Conservation (phyloP, 2,329 filamentous ascomycete species). For the Nectriaceae sp. region DNA sequence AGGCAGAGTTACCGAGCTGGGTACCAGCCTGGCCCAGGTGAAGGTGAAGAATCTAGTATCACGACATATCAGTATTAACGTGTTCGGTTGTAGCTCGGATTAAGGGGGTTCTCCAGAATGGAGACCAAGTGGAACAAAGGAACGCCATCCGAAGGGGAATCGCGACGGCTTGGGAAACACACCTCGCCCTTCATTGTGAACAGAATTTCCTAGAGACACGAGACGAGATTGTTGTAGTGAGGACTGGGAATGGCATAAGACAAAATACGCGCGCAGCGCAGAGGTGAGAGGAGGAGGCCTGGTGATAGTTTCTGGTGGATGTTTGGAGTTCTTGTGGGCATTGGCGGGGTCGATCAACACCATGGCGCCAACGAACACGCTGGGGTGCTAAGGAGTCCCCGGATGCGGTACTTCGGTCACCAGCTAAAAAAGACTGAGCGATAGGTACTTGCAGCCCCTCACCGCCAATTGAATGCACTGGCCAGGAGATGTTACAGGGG, state of each 20-base stretch:
- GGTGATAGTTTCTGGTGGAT: constrained; percentile 37
- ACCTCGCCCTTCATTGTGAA: constrained; percentile 60
- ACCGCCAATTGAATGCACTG: constrained; percentile 31
- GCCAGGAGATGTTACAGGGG: constrained; percentile 25
- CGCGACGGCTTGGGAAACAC: constrained; percentile 18
- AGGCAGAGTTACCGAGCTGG: constrained; percentile 74
- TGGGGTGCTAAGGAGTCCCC: neutral
- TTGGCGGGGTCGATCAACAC: constrained; percentile 30
- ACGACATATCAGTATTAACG: constrained; percentile 13
- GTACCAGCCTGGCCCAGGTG: constrained; percentile 70
- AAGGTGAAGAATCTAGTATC: constrained; percentile 59
- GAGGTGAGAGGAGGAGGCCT: constrained; percentile 29
- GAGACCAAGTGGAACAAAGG: constrained; percentile 22
- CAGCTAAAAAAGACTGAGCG: constrained; percentile 7
- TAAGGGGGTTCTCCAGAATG: constrained; percentile 4
- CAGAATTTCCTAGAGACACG: constrained; percentile 23
- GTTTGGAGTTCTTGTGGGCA: constrained; percentile 30
- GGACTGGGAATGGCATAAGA: constrained; percentile 24
- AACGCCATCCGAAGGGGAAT: constrained; percentile 8
- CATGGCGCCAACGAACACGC: constrained; percentile 13
- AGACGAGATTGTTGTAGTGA: constrained; percentile 20
- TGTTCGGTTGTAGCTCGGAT: constrained; percentile 9
- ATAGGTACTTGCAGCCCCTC: constrained; percentile 23
- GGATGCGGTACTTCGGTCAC: constrained; percentile 8
- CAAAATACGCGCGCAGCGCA: constrained; percentile 39